Base-by-base conservation (phyloP, 2,329 filamentous ascomycete species). In the Graphilbum fragrans region DNA sequence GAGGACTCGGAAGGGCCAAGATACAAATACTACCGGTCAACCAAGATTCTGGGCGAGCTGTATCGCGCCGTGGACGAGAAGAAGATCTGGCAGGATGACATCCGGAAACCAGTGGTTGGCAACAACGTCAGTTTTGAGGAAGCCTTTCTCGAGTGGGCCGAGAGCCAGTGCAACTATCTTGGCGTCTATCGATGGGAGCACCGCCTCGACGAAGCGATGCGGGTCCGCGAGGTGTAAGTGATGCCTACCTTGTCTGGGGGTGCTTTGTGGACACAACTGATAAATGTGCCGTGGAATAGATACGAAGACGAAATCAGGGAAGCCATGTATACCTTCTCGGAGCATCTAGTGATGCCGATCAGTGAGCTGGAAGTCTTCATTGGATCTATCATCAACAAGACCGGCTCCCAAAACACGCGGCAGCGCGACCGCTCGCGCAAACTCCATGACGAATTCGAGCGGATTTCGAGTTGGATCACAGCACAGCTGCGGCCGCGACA, bases 11-110 rank as follows among this genome's bases (percentile, higher is more conserved):
- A 70, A n/a, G 58, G 65, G 9, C 61, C 65, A 0, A 58, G 50
- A 5, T 63, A 67, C 21, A 57, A 59, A 4, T 90, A 78, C 53
- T 88, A 92, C 55, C 59, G 58, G 25, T 86, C 80, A 2, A 50
- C 74, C 0, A 86, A 84, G 49, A 65, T 82, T 0, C 67, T 92
- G 0, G 86, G 86, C 0, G 58, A 67, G 5, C 63, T 93, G 0
- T 92, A 83, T 53, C 74, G 83, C 2, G 71, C 68, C 0, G 78
- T 93, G 11, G 76, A 93, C 49, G 85, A 92, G 56, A 66, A 67
- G 36, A 67, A 70, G 40, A 82, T 88, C 35, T 80, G 79, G 64
- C 50, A 58, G 9, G 55, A 70, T 5, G 58, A 77, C 16, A 66
- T 71, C 32, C 62, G 56, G 35, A 52, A 54, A 14, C 49, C 38